Conservation (phyloP, 192 early-diverging fungal species). For the Thoreauomyces humboldtii region DNA sequence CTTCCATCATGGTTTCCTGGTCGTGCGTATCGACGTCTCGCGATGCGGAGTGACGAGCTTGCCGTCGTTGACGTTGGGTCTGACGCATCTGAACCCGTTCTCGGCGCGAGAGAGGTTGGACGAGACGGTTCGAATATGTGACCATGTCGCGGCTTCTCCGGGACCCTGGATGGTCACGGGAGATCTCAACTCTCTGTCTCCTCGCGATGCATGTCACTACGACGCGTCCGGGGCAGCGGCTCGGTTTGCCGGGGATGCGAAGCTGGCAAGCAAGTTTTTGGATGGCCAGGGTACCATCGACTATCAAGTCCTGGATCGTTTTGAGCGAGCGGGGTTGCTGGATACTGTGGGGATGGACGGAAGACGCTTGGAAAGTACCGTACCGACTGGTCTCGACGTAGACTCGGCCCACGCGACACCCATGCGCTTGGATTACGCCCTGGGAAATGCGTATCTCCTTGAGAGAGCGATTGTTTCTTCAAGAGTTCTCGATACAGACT, state of each 20-base stretch:
- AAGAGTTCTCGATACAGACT: background rate
- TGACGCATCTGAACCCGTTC: slow-evolving; percentile 19
- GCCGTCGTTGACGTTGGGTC: background rate
- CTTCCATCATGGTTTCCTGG: slow-evolving; percentile 10
- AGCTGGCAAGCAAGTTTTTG: slow-evolving; percentile 10
- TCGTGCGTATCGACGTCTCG: background rate
- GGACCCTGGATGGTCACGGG: slow-evolving; percentile 1
- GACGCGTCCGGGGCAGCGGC: background rate
- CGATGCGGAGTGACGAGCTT: background rate
- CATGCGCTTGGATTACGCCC: slow-evolving; percentile 18
- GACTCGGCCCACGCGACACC: slow-evolving; percentile 11
- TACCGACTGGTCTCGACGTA: slow-evolving; percentile 9
- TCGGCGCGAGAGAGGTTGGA: background rate
- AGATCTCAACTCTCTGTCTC: slow-evolving; percentile 17
- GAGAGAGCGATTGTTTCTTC: background rate
- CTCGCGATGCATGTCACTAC: background rate
- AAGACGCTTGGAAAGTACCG: background rate
- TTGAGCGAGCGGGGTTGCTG: background rate
- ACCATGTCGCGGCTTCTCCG: background rate
- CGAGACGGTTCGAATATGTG: background rate
- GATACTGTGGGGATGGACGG: background rate
- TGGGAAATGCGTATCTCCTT: background rate
- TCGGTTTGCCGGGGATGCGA: background rate
- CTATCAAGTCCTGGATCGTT: background rate
- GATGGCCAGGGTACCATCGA: background rate